phyloP scores from a whole-genome alignment of 352 stramenopile genomes.

The Globisporangium nunn region DNA sequence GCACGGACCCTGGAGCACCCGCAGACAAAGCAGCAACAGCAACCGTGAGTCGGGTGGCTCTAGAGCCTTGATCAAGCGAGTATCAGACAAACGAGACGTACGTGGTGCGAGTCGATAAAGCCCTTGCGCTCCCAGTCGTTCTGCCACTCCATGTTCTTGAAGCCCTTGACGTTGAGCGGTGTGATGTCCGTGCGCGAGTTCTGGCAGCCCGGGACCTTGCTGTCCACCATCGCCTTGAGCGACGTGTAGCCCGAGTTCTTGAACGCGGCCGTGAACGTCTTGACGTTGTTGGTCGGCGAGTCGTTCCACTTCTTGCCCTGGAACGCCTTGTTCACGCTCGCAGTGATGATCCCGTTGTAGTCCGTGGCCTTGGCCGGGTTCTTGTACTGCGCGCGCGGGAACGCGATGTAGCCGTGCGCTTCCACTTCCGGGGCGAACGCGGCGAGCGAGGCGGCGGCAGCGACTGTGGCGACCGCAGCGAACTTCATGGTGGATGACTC shows the following conservation, averaged over 20 bases:
- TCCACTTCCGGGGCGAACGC: not conserved
- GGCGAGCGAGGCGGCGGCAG: not conserved
- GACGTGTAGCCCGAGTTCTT: constrained; percentile 31
- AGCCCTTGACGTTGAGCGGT: constrained; percentile 24
- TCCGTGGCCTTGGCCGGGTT: constrained; percentile 20
- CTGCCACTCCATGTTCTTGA: constrained; percentile 37
- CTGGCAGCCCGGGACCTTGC: constrained; percentile 17
- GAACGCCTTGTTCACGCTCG: constrained; percentile 19
- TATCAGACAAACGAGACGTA: not conserved
- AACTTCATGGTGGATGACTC: not conserved
- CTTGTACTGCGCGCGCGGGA: constrained; percentile 32
- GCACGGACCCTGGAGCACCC: constrained; percentile 36
- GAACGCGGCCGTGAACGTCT: constrained; percentile 35
- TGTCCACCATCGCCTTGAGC: constrained; percentile 29
- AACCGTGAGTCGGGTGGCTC: too few relatives aligned
- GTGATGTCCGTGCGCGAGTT: constrained; percentile 14
- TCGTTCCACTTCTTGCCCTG: constrained; percentile 44
- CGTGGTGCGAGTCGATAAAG: constrained; percentile 5
- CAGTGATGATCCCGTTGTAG: constrained; percentile 21
- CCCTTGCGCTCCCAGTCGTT: constrained; percentile 33
- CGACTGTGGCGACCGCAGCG: not conserved
- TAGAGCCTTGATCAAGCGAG: too few relatives aligned
- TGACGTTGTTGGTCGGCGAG: constrained; percentile 32
- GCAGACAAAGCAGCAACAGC: constrained; percentile 12
- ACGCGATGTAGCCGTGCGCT: constrained; percentile 48